Percentiles rank a stretch among this genome's conserved stretches.
Evolutionary conservation across 495 filamentous ascomycete genomes (phyloP).

Genomic region (Parachaetomium inaequale): DNA sequence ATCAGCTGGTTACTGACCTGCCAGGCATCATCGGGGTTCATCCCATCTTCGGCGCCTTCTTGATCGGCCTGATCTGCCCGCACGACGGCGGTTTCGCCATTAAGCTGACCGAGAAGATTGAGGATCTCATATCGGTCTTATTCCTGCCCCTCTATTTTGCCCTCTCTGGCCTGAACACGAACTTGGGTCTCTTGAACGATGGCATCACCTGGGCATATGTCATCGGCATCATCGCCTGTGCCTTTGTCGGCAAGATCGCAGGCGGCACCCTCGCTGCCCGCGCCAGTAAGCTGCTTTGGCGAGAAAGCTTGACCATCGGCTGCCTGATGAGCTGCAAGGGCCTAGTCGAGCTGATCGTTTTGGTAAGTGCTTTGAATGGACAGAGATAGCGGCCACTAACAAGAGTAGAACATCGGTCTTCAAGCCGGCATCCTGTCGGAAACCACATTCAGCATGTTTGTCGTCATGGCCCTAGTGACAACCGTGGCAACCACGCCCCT

Average conservation of each 20-base stretch:
- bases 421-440: slow-evolving; percentile 85
- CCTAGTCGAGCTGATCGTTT: slow-evolving; percentile 88
- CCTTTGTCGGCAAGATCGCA: slow-evolving; percentile 80
- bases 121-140: slow-evolving; percentile 84
- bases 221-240: slow-evolving; percentile 74
- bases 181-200: slow-evolving; percentile 78
- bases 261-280: slow-evolving; percentile 82
- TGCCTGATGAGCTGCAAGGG: slow-evolving; percentile 98
- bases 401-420: slow-evolving; percentile 80
- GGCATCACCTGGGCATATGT: slow-evolving; percentile 93
- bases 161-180: slow-evolving; percentile 82
- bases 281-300: slow-evolving; percentile 77
- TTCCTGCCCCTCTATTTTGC: slow-evolving; percentile 96
- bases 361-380: slow-evolving; percentile 54
- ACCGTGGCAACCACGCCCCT: slow-evolving; percentile 89
- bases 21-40: slow-evolving; percentile 76
- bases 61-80: slow-evolving; percentile 87
- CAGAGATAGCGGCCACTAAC: slow-evolving; percentile 19
- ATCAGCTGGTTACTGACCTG: slow-evolving; percentile 16
- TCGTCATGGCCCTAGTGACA: slow-evolving; percentile 94
- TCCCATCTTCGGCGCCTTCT: slow-evolving; percentile 84
- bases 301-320: slow-evolving; percentile 89
- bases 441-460: slow-evolving; percentile 94
- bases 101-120: slow-evolving; percentile 91
- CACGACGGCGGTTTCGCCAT: slow-evolving; percentile 94